These are phyloP conservation scores for Ceratocystis ficicola DNA, from an alignment of 2,329 filamentous ascomycete species.

Conservation along the genomic window DNA sequence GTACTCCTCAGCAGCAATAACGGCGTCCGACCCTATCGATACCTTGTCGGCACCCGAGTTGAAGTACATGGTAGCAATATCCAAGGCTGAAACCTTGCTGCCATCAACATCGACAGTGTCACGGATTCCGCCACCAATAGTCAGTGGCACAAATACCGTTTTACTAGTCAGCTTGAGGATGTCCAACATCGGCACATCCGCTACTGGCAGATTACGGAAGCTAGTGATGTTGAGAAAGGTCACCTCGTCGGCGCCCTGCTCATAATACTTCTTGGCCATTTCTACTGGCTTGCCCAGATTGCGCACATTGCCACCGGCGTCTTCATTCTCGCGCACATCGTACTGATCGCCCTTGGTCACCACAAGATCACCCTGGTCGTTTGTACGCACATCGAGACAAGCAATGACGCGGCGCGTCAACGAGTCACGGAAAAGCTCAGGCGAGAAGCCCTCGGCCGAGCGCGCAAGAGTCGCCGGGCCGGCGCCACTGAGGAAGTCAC, in stretches of 20 bases:
- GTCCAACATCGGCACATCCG: conserved; percentile 92
- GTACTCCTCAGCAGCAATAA: conserved; percentile 85
- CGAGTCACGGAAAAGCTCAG: conserved; percentile 42
- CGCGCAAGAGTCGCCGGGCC: conserved; percentile 31
- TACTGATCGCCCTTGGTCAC: conserved; percentile 99
- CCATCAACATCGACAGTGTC: conserved; percentile 86
- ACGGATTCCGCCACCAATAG: conserved; percentile 87
- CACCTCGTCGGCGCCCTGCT: conserved; percentile 90
- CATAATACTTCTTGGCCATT: conserved; percentile 86
- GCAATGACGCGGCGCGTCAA: conserved; percentile 90
- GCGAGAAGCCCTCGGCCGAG: conserved; percentile 23
- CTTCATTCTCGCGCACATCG: conserved; percentile 82
- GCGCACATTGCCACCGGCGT: conserved; percentile 53
- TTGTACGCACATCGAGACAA: conserved; percentile 87
- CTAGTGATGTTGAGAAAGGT: conserved; percentile 98
- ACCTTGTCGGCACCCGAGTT: conserved; percentile 95
- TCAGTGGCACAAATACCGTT: conserved; percentile 91
- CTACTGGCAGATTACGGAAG: conserved; percentile 87
- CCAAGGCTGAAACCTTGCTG: conserved; percentile 72
- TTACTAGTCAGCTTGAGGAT: conserved; percentile 74
- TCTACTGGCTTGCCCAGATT: conserved; percentile 96
- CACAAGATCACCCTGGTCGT: conserved; percentile 87
- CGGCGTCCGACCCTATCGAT: conserved; percentile 89
- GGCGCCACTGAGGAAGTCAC: conserved; percentile 71
- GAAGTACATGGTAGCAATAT: conserved; percentile 96